Conservation (phyloP, 345 rosid genomes). For the Populus pruinosa region DNA sequence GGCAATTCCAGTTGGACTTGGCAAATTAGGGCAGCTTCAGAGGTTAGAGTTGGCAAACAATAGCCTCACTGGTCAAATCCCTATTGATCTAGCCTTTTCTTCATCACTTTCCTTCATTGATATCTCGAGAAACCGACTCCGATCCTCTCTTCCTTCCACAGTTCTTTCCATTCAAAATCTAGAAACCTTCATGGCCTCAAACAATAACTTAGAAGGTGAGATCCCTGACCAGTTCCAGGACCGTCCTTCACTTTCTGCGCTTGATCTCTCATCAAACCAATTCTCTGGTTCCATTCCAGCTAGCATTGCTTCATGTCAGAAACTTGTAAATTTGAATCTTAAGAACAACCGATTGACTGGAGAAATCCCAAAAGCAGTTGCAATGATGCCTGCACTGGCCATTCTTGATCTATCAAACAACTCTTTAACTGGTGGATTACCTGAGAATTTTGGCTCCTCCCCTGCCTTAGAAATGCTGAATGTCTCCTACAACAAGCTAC, state of each 20-base stretch:
- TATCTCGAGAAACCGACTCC: conserved; percentile 61
- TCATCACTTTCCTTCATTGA: conserved; percentile 84
- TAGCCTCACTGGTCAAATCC: conserved; percentile 67
- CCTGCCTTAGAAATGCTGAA: conserved; percentile 80
- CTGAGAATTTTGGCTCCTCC: conserved; percentile 69
- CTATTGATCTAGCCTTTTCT: conserved; percentile 63
- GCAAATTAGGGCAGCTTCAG: conserved; percentile 72
- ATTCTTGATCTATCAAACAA: conserved; percentile 82
- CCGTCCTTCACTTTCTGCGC: conserved; percentile 73
- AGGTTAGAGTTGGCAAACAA: conserved; percentile 80
- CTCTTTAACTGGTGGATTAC: conserved; percentile 71
- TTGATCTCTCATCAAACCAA: conserved; percentile 79
- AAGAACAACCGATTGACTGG: conserved; percentile 62
- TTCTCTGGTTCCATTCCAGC: conserved; percentile 68
- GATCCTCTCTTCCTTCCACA: conserved; percentile 65
- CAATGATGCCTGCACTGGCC: conserved; percentile 79
- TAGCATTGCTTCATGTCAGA: conserved; percentile 83
- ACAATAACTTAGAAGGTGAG: conserved; percentile 64
- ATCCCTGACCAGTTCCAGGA: conserved; percentile 89
- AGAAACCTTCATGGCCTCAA: conserved; percentile 60
- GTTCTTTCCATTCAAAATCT: conserved; percentile 75
- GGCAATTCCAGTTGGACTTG: conserved; percentile 73
- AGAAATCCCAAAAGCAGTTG: conserved; percentile 60
- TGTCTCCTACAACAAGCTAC: conserved; percentile 73
- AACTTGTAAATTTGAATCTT: conserved; percentile 65